Evolutionary conservation across 1,284 basidiomycete genomes (phyloP), one percentile per base, ranked within the genome.

Genomic region (Afroboletus lepidellus): DNA sequence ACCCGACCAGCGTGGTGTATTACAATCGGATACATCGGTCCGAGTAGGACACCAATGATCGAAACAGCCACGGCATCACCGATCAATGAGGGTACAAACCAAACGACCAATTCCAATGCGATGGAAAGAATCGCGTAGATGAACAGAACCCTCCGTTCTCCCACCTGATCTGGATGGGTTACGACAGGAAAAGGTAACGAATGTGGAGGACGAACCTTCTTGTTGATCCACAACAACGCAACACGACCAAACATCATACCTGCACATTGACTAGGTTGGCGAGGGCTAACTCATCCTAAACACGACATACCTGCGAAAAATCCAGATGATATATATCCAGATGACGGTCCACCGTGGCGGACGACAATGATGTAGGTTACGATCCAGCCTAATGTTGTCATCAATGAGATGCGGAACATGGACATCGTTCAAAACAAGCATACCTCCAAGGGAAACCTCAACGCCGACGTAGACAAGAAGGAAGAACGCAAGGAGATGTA

Each of bases 11-110:
- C 65, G 48, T 80, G 74, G 50, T 77, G 77, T 71, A 83, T 77
- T 29, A 74, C 68, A 54, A 82, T 77, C 1, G 81, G 80, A 56
- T 77, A 84, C 62, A 82, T 75, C 1, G 81, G 83, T 5, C 76
- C 77, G 15, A 80, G 54, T 25, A 83, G 60, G 24, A 84, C 56
- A 18, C 81, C 84, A 46, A 84, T 72, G 25, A 84, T 64, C 1
- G 78, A 74, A 16, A 85, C 75, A 5, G 77, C 73, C 5, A 84
- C 72, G 38, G 38, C 38, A 16, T 39, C 74, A 33, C 74, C 75
- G 23, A 83, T 68, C 36, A 85, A 66, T 3, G 74, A 77, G 0
- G 80, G 81, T 2, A 82, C 77, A 13, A 81, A 69, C 84, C 84
- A 85, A 29, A 85, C 69, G 29, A 81, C 66, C 45, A 85, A 59